A percentile compares a stretch with the other conserved stretches of the same genome.
phyloP scores from a whole-genome alignment of 2,329 filamentous ascomycete genomes.

The Fusarium pininemorale region DNA sequence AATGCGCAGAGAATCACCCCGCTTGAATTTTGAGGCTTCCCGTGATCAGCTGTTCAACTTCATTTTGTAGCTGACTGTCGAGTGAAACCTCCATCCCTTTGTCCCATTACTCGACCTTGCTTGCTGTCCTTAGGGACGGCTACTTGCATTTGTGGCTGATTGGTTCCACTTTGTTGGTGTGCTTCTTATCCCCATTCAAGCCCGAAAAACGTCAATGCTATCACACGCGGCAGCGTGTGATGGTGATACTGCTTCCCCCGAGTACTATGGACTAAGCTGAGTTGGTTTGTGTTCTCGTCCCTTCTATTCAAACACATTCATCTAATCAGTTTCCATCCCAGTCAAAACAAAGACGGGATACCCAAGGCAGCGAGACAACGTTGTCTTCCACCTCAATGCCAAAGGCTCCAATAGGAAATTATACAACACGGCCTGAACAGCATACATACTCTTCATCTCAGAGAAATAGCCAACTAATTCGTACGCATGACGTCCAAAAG shows the following conservation, averaged over 20 bases:
- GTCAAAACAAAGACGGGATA: conserved; percentile 18
- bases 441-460: conserved; percentile 16
- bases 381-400: conserved; percentile 14
- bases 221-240: conserved; percentile 4
- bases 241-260: conserved; percentile 7
- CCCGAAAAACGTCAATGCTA: background rate
- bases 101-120: background rate
- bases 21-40: conserved; percentile 1
- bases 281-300: conserved; percentile 2
- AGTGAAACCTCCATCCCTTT: background rate
- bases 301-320: conserved; percentile 10
- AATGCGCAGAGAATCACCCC: background rate
- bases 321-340: conserved; percentile 16
- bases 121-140: background rate
- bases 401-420: conserved; percentile 19
- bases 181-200: background rate
- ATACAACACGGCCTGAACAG: background rate
- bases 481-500: background rate
- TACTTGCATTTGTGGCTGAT: conserved; percentile 23
- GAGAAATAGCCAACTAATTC: background rate
- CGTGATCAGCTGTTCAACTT: background rate
- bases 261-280: background rate
- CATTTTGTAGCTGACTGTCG: background rate
- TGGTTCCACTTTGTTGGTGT: conserved; percentile 20
- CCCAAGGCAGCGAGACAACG: conserved; percentile 23